phyloP scores from a whole-genome alignment of 306 rosid genomes.

The Herpetospermum pedunculosum region DNA sequence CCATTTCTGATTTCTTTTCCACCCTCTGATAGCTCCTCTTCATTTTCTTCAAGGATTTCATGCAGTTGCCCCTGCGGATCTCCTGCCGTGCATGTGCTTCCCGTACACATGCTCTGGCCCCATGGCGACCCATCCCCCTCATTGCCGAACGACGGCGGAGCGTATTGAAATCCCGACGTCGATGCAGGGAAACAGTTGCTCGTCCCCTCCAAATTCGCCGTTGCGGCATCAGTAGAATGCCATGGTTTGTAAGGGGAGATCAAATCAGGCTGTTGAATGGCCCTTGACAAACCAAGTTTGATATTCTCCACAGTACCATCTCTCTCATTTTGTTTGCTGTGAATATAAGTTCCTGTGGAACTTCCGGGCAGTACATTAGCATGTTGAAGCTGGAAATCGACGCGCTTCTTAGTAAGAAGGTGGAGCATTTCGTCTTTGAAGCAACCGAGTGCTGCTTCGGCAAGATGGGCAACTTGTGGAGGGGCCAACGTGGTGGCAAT shows the following conservation, averaged over 20 bases:
- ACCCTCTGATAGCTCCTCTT: constrained; percentile 36
- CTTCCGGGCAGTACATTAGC: constrained; percentile 23
- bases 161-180: constrained; percentile 39
- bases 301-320: constrained; percentile 50
- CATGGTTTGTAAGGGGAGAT: constrained; percentile 42
- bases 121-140: constrained; percentile 66
- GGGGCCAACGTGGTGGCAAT: constrained; percentile 76
- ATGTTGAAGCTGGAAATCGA: constrained; percentile 57
- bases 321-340: constrained; percentile 39
- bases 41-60: constrained; percentile 49
- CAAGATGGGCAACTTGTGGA: constrained; percentile 67
- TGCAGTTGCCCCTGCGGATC: constrained; percentile 49
- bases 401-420: constrained; percentile 56
- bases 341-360: constrained; percentile 24
- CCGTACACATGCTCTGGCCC: constrained; percentile 75
- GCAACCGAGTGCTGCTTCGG: constrained; percentile 86
- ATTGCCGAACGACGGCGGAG: constrained; percentile 36
- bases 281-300: constrained; percentile 60
- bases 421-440: constrained; percentile 82
- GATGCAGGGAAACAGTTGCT: constrained; percentile 51
- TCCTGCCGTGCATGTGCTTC: constrained; percentile 67
- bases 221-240: constrained; percentile 40
- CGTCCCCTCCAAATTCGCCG: constrained; percentile 32
- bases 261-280: constrained; percentile 55
- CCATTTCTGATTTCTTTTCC: constrained; percentile 54